Conservation (phyloP, 208 protist genomes). For the Acanthamoeba lenticulata region DNA sequence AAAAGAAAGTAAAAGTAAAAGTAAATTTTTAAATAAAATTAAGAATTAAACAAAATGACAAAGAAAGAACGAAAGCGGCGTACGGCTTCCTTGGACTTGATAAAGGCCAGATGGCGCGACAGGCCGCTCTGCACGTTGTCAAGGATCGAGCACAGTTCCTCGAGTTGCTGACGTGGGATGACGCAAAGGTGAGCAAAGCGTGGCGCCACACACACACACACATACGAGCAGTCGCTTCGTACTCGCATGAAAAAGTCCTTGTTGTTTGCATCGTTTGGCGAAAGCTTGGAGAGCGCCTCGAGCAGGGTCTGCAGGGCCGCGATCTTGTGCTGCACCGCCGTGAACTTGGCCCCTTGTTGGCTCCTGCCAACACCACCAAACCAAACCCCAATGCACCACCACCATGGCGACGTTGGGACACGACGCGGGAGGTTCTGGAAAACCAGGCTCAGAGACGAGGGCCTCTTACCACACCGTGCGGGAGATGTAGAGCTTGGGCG, state of each 20-base stretch:
- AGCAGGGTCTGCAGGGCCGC: not conserved
- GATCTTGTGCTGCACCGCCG: not conserved
- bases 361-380: not conserved
- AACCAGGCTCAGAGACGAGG: not conserved
- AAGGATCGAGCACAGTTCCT: not conserved
- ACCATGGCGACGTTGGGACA: too few species aligned
- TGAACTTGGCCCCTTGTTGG: not conserved
- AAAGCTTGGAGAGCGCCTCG: not conserved
- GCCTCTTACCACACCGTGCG: not conserved
- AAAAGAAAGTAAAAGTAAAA: not conserved
- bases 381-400: not conserved
- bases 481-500: slow-evolving; percentile 5
- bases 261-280: not conserved
- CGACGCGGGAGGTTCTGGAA: too few species aligned
- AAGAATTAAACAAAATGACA: too few species aligned
- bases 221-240: too few species aligned
- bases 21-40: not conserved
- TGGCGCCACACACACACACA: not conserved
- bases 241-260: slow-evolving; percentile 5
- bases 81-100: not conserved
- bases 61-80: not conserved
- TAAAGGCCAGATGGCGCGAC: not conserved
- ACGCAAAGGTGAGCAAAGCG: not conserved
- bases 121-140: slow-evolving; percentile 1
- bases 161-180: not conserved